Conservation (phyloP, 129 eudicot genomes). For the Flaveria ramosissima region DNA sequence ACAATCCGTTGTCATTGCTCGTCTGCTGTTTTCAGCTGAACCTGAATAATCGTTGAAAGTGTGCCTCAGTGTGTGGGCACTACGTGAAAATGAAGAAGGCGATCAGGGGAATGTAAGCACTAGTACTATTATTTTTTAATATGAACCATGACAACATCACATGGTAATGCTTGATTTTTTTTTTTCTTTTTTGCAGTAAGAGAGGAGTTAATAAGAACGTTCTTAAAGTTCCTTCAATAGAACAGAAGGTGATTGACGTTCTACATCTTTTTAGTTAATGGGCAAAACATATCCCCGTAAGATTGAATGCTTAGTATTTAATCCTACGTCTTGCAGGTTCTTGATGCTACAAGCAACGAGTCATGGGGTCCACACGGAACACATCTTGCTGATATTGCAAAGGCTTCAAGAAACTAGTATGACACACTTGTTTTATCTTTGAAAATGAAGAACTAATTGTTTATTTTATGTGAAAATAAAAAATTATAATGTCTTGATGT, state of each 20-base stretch:
- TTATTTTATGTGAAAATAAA: slow-evolving; percentile 9
- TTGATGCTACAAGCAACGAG: slow-evolving; percentile 98
- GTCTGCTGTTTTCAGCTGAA: slow-evolving; percentile 31
- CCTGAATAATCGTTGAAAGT: slow-evolving; percentile 15
- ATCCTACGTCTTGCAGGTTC: slow-evolving; percentile 54
- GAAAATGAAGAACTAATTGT: not conserved
- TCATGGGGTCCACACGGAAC: slow-evolving; percentile 99
- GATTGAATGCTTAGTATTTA: not conserved
- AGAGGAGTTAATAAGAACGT: slow-evolving; percentile 97
- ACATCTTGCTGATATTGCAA: slow-evolving; percentile 89
- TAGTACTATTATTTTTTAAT: slow-evolving; percentile 1
- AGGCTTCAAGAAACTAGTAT: slow-evolving; percentile 93
- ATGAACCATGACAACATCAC: slow-evolving; percentile 8
- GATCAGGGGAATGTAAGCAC: slow-evolving; percentile 78
- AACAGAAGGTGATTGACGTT: slow-evolving; percentile 66
- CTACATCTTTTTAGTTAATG: not conserved
- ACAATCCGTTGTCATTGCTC: not conserved
- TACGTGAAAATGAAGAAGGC: slow-evolving; percentile 83
- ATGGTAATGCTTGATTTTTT: slow-evolving; percentile 11
- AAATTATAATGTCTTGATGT: slow-evolving; percentile 25
- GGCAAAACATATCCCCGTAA: not conserved
- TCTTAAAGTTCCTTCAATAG: slow-evolving; percentile 95
- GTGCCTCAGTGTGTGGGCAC: slow-evolving; percentile 28
- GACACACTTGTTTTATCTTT: slow-evolving; percentile 26
- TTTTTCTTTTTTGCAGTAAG: slow-evolving; percentile 55